Evolutionary conservation across 2,329 filamentous ascomycete species (phyloP), one percentile per base, ranked within the genome.

Genomic region (Botrytis hyacinthi): DNA sequence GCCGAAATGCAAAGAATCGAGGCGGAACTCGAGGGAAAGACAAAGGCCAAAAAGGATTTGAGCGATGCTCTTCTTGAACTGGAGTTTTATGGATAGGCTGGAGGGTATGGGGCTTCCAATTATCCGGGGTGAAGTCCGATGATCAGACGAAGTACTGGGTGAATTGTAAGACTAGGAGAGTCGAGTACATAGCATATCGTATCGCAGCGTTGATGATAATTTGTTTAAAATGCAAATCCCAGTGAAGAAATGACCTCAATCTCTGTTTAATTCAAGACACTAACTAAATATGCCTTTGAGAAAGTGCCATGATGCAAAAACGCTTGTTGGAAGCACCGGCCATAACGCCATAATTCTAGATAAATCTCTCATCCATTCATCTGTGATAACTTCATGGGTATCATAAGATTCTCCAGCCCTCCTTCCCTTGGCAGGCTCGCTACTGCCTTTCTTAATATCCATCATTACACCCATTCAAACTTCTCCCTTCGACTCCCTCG

Each of bases 361-460:
- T 16, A 29, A 42, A 57, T 7, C 26, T 42, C 4, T 20, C 9
- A 1, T 42, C 48, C 22, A 57, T 66, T 57, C 16, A 26, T 72
- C n/a, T 65, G 48, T 37, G 37, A 72, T 72, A 42, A 57, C 42
- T 69, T 70, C 65, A 54, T 73, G 72, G 66, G 71, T 72, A 73
- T 73, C 72, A 62, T 60, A 70, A 70, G 46, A 8, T n/a, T 57
- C 14, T 57, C 48, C 48, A 32, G 54, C 22, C n/a, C 44, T 26
- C 29, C n/a, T 57, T 26, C 29, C n/a, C 48, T 42, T 18, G 10
- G 35, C 66, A 57, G 22, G 22, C 37, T 44, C 51, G 35, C 35
- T 40, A 16, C 48, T 32, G 48, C 48, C 1, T 29, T 57, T 57
- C 7, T 32, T 26, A 10, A 42, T n/a, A 29, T 42, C n/a, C 35